Evolutionary conservation across 2,329 filamentous ascomycete genomes (phyloP).

Genomic region (Penicillium sp.): DNA sequence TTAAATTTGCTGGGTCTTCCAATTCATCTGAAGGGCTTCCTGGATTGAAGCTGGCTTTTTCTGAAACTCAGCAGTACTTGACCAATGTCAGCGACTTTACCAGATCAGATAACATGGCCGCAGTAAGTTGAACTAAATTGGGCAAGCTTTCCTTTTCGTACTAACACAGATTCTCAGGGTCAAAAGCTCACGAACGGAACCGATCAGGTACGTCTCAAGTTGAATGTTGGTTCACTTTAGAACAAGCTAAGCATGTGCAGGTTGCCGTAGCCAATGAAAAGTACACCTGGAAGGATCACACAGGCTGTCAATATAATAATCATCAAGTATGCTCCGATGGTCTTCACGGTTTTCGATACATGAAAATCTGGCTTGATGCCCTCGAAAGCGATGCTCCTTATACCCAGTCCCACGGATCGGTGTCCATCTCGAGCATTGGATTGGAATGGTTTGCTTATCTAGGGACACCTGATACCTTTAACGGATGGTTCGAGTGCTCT

Average conservation of each 20-base stretch:
- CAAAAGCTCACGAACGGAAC: conserved; percentile 48
- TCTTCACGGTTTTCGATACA: conserved; percentile 56
- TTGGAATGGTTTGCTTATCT: conserved; percentile 49
- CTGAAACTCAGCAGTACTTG: conserved; percentile 12
- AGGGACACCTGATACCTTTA: conserved; percentile 52
- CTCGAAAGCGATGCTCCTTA: conserved; percentile 47
- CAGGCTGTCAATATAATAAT: conserved; percentile 47
- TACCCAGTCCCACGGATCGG: conserved; percentile 44
- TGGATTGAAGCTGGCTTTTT: conserved; percentile 14
- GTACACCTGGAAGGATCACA: conserved; percentile 49
- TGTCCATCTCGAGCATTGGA: conserved; percentile 46
- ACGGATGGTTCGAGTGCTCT: conserved; percentile 56
- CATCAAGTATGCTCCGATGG: conserved; percentile 54
- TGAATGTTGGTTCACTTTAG: neutral
- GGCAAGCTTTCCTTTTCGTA: too few species aligned
- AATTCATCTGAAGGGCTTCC: conserved; percentile 10
- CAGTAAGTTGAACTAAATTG: conserved; percentile 1
- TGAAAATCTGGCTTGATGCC: conserved; percentile 52
- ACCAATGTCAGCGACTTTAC: conserved; percentile 17
- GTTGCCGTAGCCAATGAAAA: conserved; percentile 46
- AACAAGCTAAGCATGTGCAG: conserved; percentile 8
- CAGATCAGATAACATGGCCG: conserved; percentile 13
- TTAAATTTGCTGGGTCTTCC: conserved; percentile 10
- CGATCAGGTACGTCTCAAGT: conserved; percentile 38
- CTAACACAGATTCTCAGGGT: neutral